phyloP scores from a whole-genome alignment of 106 monocot species.

The Agapanthus africanus region DNA sequence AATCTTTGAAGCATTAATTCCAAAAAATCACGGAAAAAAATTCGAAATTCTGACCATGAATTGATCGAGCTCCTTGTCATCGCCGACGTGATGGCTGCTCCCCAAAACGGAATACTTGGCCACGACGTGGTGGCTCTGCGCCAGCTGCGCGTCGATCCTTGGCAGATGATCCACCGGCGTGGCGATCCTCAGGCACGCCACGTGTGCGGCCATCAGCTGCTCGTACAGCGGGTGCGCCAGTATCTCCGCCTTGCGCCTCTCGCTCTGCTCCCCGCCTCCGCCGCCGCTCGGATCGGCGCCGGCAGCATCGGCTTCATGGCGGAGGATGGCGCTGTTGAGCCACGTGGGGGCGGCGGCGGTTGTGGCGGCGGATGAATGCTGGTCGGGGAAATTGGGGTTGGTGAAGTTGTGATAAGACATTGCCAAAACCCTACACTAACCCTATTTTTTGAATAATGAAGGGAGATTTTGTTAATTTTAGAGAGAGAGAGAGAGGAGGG shows the following conservation, averaged over 20 bases:
- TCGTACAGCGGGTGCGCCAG: conserved; percentile 81
- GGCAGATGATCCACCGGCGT: conserved; percentile 97
- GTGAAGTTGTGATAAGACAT: background rate
- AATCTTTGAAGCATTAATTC: no score
- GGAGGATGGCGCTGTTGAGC: background rate
- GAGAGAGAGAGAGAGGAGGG: no score
- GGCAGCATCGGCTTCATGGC: background rate
- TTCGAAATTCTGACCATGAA: conserved; percentile 54
- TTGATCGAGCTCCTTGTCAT: conserved; percentile 82
- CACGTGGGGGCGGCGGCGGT: conserved; percentile 3
- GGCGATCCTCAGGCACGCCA: conserved; percentile 79
- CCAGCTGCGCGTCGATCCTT: conserved; percentile 88
- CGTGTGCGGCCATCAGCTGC: conserved; percentile 87
- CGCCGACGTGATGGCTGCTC: conserved; percentile 20
- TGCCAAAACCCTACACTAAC: no score
- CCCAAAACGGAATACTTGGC: conserved; percentile 65
- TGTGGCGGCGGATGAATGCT: conserved; percentile 5
- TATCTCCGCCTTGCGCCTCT: conserved; percentile 73
- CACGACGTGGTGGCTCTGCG: conserved; percentile 74
- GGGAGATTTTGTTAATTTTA: no score
- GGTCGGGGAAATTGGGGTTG: background rate
- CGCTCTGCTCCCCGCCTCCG: conserved; percentile 33
- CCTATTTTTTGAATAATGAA: no score
- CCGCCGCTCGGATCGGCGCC: background rate
- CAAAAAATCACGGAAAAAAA: background rate